phyloP scores from a whole-genome alignment of 495 filamentous ascomycete genomes.

The Jackrogersella minutella region DNA sequence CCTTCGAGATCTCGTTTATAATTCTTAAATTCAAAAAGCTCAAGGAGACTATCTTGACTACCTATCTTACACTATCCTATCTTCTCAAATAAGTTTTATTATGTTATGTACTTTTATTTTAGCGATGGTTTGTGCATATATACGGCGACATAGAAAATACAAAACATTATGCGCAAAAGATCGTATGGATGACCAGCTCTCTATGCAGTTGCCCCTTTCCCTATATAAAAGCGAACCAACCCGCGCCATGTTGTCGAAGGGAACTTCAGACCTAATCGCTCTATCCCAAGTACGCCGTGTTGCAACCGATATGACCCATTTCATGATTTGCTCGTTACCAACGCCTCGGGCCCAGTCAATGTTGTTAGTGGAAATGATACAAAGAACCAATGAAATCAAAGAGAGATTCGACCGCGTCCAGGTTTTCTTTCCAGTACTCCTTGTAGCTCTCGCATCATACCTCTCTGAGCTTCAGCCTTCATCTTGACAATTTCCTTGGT shows the following conservation, averaged over 20 bases:
- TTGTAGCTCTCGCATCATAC: constrained; percentile 85
- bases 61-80: background rate
- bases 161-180: constrained; percentile 41
- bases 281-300: constrained; percentile 35
- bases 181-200: constrained; percentile 38
- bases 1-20: too few relatives aligned
- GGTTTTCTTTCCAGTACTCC: constrained; percentile 43
- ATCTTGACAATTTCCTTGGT: constrained; percentile 72
- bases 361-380: constrained; percentile 35
- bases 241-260: constrained; percentile 18
- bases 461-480: constrained; percentile 77
- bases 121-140: constrained; percentile 12
- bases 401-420: constrained; percentile 38
- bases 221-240: constrained; percentile 24
- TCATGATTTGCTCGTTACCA: constrained; percentile 38
- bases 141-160: constrained; percentile 38
- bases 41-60: too few relatives aligned
- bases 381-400: constrained; percentile 29
- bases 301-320: constrained; percentile 32
- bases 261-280: constrained; percentile 17
- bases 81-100: constrained; percentile 30
- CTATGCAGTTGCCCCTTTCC: constrained; percentile 22
- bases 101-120: constrained; percentile 25
- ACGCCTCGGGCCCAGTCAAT: constrained; percentile 20
- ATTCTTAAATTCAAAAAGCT: too few relatives aligned